A percentile compares a stretch with the other conserved stretches of the same genome.
Evolutionary conservation across 1,284 basidiomycete species (phyloP).

Genomic region (Leccinum solheimii): DNA sequence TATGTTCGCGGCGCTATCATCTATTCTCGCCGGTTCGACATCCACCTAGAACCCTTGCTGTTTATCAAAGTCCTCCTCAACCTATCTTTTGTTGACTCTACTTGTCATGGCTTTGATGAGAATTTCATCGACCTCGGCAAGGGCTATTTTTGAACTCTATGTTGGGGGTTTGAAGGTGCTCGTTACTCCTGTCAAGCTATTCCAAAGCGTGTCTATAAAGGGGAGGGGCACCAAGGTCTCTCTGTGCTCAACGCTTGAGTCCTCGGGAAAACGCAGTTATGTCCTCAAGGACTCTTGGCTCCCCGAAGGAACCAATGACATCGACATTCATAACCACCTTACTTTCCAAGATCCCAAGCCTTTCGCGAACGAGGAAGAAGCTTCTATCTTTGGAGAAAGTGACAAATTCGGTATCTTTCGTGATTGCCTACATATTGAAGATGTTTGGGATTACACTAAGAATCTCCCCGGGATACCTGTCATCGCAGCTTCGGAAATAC

Average conservation of each 20-base stretch:
- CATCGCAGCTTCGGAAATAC: not conserved
- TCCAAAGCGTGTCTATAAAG: not conserved
- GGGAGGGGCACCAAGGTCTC: not conserved
- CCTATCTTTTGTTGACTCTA: not conserved
- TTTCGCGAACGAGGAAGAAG: not conserved
- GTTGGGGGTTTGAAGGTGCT: not conserved
- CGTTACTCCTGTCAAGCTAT: not conserved
- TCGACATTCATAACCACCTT: not conserved
- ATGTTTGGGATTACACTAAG: not conserved
- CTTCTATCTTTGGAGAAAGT: not conserved
- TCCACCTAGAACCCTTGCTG: not conserved
- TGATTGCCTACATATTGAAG: not conserved
- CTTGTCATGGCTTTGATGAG: not conserved
- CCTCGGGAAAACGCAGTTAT: not conserved
- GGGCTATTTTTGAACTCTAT: not conserved
- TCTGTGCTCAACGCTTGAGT: not conserved
- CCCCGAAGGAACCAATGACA: not conserved
- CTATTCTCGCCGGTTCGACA: not conserved
- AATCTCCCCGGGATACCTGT: not conserved
- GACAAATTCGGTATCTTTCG: not conserved
- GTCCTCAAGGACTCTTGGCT: not conserved
- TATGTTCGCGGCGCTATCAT: not conserved
- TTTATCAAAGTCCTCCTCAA: not conserved
- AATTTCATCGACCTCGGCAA: not conserved
- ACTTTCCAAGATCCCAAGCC: not conserved